Evolutionary conservation across 352 stramenopile species (phyloP).

Genomic region (Phytophthora citrophthora): DNA sequence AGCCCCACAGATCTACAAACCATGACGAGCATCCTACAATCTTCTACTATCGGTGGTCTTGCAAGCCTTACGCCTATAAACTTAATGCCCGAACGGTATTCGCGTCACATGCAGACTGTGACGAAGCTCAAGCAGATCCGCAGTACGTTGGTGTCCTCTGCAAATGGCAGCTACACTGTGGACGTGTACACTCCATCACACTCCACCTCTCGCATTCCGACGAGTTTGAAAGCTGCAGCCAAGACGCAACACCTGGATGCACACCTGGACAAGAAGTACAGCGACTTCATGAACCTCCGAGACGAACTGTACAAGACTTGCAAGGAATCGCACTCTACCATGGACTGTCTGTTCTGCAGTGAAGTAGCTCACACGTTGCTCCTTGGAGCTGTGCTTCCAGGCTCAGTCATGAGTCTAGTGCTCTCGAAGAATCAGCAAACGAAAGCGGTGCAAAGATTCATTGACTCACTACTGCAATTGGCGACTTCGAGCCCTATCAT

Average conservation of each 20-base stretch:
- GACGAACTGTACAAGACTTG: conserved; percentile 33
- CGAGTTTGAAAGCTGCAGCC: not conserved
- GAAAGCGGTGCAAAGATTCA: conserved; percentile 21
- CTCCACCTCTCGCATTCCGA: conserved; percentile 10
- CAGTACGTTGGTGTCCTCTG: conserved; percentile 4
- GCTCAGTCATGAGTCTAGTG: conserved; percentile 11
- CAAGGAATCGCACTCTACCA: conserved; percentile 12
- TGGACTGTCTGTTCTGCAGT: conserved; percentile 40
- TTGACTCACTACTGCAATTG: conserved; percentile 18
- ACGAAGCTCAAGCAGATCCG: conserved; percentile 31
- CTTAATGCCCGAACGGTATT: conserved; percentile 38
- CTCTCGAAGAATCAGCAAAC: conserved; percentile 16
- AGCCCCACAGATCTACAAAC: not conserved
- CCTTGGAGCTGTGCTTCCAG: conserved; percentile 21
- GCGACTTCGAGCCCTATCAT: conserved; percentile 2
- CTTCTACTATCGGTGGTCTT: conserved; percentile 2
- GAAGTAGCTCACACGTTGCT: conserved; percentile 37
- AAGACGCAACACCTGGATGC: conserved; percentile 7
- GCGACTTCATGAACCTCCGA: conserved; percentile 44
- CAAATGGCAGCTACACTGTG: conserved; percentile 8
- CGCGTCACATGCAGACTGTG: conserved; percentile 35
- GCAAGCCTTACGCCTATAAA: conserved; percentile 16
- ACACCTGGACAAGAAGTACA: conserved; percentile 24
- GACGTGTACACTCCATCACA: conserved; percentile 27
- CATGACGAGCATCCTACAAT: conserved; percentile 5